Base-by-base conservation (phyloP, 2,329 filamentous ascomycete genomes). In the Aureobasidium namibiae region DNA sequence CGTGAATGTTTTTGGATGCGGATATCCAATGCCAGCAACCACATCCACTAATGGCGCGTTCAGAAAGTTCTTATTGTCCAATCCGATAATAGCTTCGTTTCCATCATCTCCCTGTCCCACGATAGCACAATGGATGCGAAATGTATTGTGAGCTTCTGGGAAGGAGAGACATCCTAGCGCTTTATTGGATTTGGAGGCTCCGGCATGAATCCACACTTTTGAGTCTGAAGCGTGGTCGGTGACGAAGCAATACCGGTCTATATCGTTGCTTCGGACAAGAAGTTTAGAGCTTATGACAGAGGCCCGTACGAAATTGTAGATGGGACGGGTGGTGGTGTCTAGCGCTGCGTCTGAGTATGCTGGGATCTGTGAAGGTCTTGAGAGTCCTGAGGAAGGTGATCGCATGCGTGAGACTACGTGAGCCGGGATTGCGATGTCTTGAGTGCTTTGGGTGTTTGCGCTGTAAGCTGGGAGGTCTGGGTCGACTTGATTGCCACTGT, bases 131-230 rank as follows among this genome's bases (percentile, higher is more conserved):
- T 53, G 48, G 1, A 60, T 44, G 0, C 57, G 48, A 21, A 60
- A 60, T 6, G 57, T 53, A 7, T 60, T 60, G n/a, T 54, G 48
- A 2, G 46, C 23, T 18, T 44, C 26, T 9, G 57, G 57, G 13
- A 60, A 53, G 1, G 36, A 34, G 0, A 60, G 11, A 38, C 39
- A 60, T 11, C 57, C 57, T 1, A 60, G 4, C 6, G 48, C 57
- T 9, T 44, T 34, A 18, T 60, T 60, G 2, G 18, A 2, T 11
- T 50, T 60, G 3, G 57, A 52, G 6, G 57, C 48, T n/a, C 57
- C 57, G 7, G 57, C 57, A 31, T 60, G 39, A 1, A 60, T 60
- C 57, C 57, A 60, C n/a, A 60, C 46, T 33, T 53, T 50, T 8
- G 34, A n/a, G n/a, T 39, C 9, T 9, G 26, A 38, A 11, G 21